Evolutionary conservation across 2,329 filamentous ascomycete genomes (phyloP), one percentile per base, ranked within the genome.

Genomic region (Aspergillus texensis): DNA sequence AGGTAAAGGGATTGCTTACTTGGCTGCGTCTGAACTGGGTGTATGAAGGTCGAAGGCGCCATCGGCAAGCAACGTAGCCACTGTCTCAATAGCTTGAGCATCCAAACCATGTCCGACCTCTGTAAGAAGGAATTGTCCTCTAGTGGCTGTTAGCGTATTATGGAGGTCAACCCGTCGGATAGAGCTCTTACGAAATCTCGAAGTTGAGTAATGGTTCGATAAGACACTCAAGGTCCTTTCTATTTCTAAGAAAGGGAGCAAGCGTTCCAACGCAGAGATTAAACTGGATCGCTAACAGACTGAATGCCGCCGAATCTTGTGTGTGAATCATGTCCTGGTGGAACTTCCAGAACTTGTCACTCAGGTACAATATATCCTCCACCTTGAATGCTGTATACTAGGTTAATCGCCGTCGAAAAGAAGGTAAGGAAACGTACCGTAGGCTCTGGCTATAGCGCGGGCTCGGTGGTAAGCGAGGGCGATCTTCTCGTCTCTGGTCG

Each of bases 21-120:
- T 81, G 6, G 76, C 70, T 11, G 76, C 77, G 2, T 62, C 62
- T 1, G 64, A 43, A 3, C 46, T 68, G 1, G 78, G 78, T 0
- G 77, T 78, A 52, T 79, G 69, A 11, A 79, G 64, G 14, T 71
- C 67, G 62, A 77, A 77, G 9, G 65, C 67, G 0, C 76, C 78
- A 61, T 79, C 73, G 0, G 71, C 48, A 4, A 73, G 66, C 12
- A 74, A 61, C 1, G 73, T 78, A 6, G 77, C 78, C 0, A 70
- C 77, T 1, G 78, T 80, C 59, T 80, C 74, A 4, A 81, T 41
- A 28, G 79, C 78, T 3, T 70, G 66, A 1, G 77, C 76, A 63
- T 80, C 78, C 6, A 79, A 70, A 2, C 78, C 78, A 57, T 79
- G 78, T 2, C 76, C 76, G 8, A 78, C 59, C 61, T 81, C 78